Conservation (phyloP, 73 alveolate genomes). For the Durusdinium trenchii region DNA sequence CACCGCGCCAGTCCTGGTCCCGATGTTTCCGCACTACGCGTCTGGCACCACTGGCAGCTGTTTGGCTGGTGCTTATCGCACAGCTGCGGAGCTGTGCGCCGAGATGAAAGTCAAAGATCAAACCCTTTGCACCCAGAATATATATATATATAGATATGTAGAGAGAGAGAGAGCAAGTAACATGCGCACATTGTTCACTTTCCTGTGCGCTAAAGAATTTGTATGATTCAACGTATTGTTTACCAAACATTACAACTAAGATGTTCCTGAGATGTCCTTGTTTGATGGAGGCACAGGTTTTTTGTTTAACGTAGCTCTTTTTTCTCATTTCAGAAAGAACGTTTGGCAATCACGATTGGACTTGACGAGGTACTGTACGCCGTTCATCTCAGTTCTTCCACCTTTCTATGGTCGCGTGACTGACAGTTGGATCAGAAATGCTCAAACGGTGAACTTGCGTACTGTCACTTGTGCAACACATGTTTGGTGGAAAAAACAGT, state of each 20-base stretch:
- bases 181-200: too few relatives aligned
- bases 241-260: too few relatives aligned
- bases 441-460: too few relatives aligned
- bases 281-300: too few relatives aligned
- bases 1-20: constrained; percentile 56
- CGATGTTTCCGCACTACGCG: constrained; percentile 96
- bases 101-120: not conserved
- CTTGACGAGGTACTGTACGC: constrained; percentile 69
- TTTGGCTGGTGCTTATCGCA: constrained; percentile 84
- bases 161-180: too few relatives aligned
- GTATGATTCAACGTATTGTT: too few relatives aligned
- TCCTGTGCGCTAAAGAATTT: too few relatives aligned
- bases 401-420: constrained; percentile 70
- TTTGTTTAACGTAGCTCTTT: not conserved
- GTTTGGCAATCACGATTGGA: not conserved
- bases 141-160: too few relatives aligned
- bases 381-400: constrained; percentile 76
- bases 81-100: constrained; percentile 92
- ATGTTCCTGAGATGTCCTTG: not conserved
- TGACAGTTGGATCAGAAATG: not conserved
- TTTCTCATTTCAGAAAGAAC: not conserved
- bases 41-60: constrained; percentile 94
- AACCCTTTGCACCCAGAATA: too few relatives aligned
- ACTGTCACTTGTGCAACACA: too few relatives aligned
- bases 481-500: too few relatives aligned